Conservation (phyloP, 179 eudicot genomes). For the Carnegiea gigantea region DNA sequence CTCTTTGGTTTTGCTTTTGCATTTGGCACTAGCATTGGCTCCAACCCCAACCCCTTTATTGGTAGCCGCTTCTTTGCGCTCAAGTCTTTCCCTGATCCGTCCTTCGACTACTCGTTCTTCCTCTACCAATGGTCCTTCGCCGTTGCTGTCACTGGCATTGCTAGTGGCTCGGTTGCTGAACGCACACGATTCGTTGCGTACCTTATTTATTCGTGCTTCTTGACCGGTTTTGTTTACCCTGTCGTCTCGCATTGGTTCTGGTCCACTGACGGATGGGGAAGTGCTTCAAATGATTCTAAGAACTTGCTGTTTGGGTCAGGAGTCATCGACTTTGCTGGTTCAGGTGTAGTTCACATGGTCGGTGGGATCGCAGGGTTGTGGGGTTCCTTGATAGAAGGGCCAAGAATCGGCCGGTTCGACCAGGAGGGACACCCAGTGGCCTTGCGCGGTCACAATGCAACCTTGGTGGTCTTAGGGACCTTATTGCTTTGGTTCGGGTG, state of each 20-base stretch:
- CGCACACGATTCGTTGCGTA: constrained; percentile 29
- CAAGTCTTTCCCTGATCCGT: constrained; percentile 1
- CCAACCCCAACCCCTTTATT: constrained; percentile 27
- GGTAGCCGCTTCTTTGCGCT: constrained; percentile 33
- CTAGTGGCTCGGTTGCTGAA: constrained; percentile 29
- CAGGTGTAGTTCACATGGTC: constrained; percentile 36
- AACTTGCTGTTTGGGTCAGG: constrained; percentile 30
- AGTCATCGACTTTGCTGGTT: constrained; percentile 33
- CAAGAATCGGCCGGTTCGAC: constrained; percentile 34
- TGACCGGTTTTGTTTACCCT: constrained; percentile 40
- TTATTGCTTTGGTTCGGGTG: constrained; percentile 41
- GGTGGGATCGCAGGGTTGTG: constrained; percentile 35
- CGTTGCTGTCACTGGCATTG: constrained; percentile 30
- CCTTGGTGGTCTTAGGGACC: constrained; percentile 36
- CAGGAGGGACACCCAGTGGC: constrained; percentile 21
- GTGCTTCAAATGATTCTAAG: constrained; percentile 1
- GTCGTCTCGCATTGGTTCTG: constrained; percentile 33
- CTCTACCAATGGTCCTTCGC: constrained; percentile 38
- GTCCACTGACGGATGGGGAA: constrained; percentile 36
- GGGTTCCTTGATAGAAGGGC: constrained; percentile 39
- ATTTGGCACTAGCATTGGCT: neutral
- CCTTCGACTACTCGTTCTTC: constrained; percentile 27
- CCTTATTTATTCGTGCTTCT: constrained; percentile 27
- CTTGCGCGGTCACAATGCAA: constrained; percentile 34
- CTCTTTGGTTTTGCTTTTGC: constrained; percentile 16